Percentiles rank a stretch among this genome's conserved stretches.
Conservation (phyloP, 805 yeast genomes). For the Sugiyamaella americana region DNA sequence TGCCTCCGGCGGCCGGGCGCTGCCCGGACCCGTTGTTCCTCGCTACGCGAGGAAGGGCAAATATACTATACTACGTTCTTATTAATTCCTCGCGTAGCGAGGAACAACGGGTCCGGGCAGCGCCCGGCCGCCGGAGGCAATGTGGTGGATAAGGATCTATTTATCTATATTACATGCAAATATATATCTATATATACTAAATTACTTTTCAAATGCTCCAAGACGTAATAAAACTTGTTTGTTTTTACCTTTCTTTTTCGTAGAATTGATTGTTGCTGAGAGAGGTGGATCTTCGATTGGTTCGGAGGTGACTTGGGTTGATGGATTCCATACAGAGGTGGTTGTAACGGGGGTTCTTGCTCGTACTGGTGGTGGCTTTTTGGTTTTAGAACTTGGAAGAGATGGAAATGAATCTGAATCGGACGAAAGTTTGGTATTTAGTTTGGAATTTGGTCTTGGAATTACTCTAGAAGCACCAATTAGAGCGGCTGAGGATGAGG, state of each 20-base stretch:
- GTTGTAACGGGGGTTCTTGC: slow-evolving; percentile 22
- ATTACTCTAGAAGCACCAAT: slow-evolving; percentile 18
- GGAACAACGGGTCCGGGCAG: background rate
- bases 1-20: background rate
- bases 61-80: too few relatives aligned
- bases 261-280: slow-evolving; percentile 9
- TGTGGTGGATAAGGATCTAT: background rate
- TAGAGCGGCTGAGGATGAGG: slow-evolving; percentile 22
- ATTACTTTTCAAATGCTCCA: background rate
- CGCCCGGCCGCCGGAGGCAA: background rate
- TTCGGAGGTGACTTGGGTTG: background rate
- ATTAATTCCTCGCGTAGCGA: too few relatives aligned
- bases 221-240: slow-evolving; percentile 36
- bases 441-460: slow-evolving; percentile 7
- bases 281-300: slow-evolving; percentile 3
- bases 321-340: slow-evolving; percentile 14
- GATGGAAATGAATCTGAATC: slow-evolving; percentile 43
- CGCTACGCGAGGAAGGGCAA: too few relatives aligned
- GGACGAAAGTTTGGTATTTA: slow-evolving; percentile 2
- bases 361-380: slow-evolving; percentile 33
- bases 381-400: slow-evolving; percentile 32
- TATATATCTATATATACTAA: background rate
- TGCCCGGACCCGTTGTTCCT: background rate
- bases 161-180: background rate
- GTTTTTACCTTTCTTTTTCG: slow-evolving; percentile 41